These are phyloP conservation scores for Chytriomyces sp. DNA, from an alignment of 192 early-diverging fungal genomes.

Conservation along the genomic window DNA sequence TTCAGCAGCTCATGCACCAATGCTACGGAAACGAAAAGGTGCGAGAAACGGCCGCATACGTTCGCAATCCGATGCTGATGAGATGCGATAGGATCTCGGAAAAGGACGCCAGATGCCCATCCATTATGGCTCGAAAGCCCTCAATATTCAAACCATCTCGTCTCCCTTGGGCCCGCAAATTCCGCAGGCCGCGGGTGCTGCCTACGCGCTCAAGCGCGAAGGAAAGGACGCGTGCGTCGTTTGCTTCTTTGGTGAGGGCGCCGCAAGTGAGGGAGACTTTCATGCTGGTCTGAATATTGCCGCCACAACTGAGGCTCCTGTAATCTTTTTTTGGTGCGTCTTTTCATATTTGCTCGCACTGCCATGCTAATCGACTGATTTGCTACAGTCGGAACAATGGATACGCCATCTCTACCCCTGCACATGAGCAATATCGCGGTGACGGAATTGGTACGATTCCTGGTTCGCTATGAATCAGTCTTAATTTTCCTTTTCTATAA, in stretches of 20 bases:
- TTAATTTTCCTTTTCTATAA: conserved; percentile 24
- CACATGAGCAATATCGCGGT: conserved; percentile 93
- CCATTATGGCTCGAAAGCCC: conserved; percentile 85
- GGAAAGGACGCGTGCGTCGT: conserved; percentile 78
- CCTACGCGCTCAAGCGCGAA: conserved; percentile 87
- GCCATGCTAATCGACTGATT: neutral
- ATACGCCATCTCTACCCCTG: conserved; percentile 96
- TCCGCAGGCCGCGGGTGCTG: conserved; percentile 95
- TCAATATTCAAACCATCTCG: conserved; percentile 95
- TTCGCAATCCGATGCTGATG: too few relatives aligned
- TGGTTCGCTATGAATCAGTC: neutral
- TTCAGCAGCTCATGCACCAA: conserved; percentile 96
- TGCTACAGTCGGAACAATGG: conserved; percentile 90
- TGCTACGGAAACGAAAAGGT: conserved; percentile 88
- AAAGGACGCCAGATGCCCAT: conserved; percentile 99
- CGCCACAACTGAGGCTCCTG: conserved; percentile 85
- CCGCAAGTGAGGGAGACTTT: conserved; percentile 97
- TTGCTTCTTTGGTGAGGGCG: conserved; percentile 97
- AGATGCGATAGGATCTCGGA: conserved; percentile 83
- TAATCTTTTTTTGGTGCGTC: conserved; percentile 88
- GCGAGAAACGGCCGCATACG: too few relatives aligned
- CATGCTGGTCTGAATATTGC: conserved; percentile 98
- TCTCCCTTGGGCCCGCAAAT: conserved; percentile 96
- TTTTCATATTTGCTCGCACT: neutral
- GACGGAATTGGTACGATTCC: conserved; percentile 79